Percentiles rank a stretch among this genome's conserved stretches.
Evolutionary conservation across 2,329 filamentous ascomycete genomes (phyloP).

Genomic region (Hymenoscyphus albidus): DNA sequence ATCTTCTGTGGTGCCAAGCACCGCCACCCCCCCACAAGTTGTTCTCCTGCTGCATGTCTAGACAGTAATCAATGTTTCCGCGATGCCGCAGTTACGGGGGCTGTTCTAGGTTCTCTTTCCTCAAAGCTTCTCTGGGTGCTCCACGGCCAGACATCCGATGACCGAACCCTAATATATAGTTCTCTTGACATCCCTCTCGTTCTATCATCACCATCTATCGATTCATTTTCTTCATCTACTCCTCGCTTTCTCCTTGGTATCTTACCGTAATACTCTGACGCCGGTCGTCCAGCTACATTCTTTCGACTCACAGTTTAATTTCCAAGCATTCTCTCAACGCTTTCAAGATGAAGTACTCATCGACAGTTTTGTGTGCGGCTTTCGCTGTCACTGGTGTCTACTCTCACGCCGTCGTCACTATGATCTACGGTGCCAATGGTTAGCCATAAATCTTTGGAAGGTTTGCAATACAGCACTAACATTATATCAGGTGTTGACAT

Average conservation of each 20-base stretch:
- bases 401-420: slow-evolving; percentile 53
- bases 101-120: neutral
- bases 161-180: neutral
- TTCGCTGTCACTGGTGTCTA: slow-evolving; percentile 41
- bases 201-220: neutral
- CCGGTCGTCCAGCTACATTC: neutral
- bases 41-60: neutral
- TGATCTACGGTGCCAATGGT: slow-evolving; percentile 54
- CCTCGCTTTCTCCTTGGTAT: neutral
- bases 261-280: neutral
- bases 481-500: slow-evolving; percentile 45
- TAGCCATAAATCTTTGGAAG: neutral
- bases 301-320: neutral
- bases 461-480: neutral
- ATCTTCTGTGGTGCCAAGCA: neutral
- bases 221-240: neutral
- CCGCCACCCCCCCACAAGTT: neutral
- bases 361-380: slow-evolving; percentile 42
- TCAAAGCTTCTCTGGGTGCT: neutral
- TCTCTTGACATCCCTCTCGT: neutral
- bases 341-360: slow-evolving; percentile 42
- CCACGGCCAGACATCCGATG: neutral
- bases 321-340: neutral
- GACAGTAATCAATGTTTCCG: neutral
- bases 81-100: neutral